A percentile compares a stretch with the other conserved stretches of the same genome.
Conservation (phyloP, 1,284 basidiomycete species). For the Cronartium quercuum region DNA sequence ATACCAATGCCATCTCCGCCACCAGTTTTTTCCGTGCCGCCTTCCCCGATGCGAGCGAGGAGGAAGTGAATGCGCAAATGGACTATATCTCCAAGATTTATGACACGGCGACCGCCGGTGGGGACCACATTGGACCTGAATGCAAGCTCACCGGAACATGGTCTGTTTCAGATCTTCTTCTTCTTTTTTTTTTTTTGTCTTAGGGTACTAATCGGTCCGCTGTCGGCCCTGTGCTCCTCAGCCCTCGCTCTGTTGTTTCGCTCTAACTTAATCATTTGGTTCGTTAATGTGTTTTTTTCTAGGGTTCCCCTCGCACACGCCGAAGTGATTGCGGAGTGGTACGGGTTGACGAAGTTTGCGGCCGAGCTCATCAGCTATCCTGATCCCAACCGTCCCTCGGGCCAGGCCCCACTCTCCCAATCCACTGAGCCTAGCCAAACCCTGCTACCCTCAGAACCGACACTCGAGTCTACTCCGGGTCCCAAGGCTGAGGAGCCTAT, state of each 20-base stretch:
- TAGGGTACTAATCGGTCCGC: too few relatives aligned
- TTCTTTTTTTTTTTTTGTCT: not conserved
- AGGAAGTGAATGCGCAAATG: constrained; percentile 74
- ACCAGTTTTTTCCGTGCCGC: constrained; percentile 98
- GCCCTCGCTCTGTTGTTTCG: not conserved
- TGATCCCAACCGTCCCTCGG: not conserved
- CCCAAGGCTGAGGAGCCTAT: not conserved
- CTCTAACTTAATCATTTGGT: not conserved
- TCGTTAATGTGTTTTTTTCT: not conserved
- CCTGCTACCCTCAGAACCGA: not conserved
- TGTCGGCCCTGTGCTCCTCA: too few relatives aligned
- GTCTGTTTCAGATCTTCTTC: constrained; percentile 13
- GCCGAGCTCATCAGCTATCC: constrained; percentile 9
- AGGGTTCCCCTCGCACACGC: constrained; percentile 28
- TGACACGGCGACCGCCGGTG: constrained; percentile 22
- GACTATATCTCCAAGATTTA: constrained; percentile 51
- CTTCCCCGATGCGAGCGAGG: constrained; percentile 75
- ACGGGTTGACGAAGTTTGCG: constrained; percentile 17
- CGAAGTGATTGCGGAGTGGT: constrained; percentile 2
- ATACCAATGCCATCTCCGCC: constrained; percentile 88
- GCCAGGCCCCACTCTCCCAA: not conserved
- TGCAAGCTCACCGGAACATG: constrained; percentile 18
- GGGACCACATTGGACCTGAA: not conserved
- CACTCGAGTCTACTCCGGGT: not conserved
- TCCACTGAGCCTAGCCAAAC: not conserved